Percentiles rank a stretch among this genome's conserved stretches.
These are phyloP conservation scores for Penicillium occitanis DNA, from an alignment of 2,329 filamentous ascomycete genomes.

Conservation along the genomic window DNA sequence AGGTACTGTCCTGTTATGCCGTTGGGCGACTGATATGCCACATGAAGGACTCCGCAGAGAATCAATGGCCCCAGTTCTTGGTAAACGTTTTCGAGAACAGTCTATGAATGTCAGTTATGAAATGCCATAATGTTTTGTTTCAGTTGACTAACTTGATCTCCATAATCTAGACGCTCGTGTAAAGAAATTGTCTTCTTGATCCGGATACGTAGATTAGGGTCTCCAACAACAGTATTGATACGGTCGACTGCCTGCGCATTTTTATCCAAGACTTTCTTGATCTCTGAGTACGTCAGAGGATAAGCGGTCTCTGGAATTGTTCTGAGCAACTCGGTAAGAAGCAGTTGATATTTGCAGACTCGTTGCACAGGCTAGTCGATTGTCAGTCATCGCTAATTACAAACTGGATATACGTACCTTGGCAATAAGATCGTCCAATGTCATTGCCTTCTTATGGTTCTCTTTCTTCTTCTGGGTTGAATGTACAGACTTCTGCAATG, in stretches of 20 bases:
- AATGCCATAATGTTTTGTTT: background rate
- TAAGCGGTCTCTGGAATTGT: slow-evolving; percentile 83
- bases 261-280: slow-evolving; percentile 70
- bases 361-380: slow-evolving; percentile 76
- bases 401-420: slow-evolving; percentile 59
- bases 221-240: slow-evolving; percentile 82
- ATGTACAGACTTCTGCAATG: slow-evolving; percentile 71
- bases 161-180: slow-evolving; percentile 76
- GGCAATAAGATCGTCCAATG: slow-evolving; percentile 81
- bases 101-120: slow-evolving; percentile 24
- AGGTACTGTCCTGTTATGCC: slow-evolving; percentile 75
- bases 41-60: slow-evolving; percentile 78
- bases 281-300: slow-evolving; percentile 74
- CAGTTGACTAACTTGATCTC: slow-evolving; percentile 61
- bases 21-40: slow-evolving; percentile 73
- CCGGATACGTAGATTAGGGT: slow-evolving; percentile 65
- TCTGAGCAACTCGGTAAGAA: slow-evolving; percentile 80
- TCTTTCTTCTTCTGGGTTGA: slow-evolving; percentile 65
- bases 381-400: background rate
- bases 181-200: slow-evolving; percentile 83
- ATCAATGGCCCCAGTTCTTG: slow-evolving; percentile 76
- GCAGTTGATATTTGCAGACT: slow-evolving; percentile 83
- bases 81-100: slow-evolving; percentile 57
- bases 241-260: slow-evolving; percentile 73
- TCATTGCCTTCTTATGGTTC: slow-evolving; percentile 71